These are phyloP conservation scores for Monosporascus sp. DNA, from an alignment of 2,329 filamentous ascomycete species.

Conservation along the genomic window DNA sequence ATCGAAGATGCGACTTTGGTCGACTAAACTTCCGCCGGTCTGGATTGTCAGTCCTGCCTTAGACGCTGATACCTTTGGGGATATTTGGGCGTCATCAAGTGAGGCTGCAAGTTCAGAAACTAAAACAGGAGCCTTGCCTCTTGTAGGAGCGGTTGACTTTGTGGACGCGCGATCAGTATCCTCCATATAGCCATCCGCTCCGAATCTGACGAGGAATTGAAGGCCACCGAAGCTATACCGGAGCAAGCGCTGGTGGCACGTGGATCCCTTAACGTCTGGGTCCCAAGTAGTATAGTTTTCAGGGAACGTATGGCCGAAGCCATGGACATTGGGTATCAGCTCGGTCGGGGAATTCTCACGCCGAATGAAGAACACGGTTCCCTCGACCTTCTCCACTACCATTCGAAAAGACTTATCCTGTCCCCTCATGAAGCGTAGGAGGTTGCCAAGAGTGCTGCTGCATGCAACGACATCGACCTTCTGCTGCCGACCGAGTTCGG, in stretches of 20 bases:
- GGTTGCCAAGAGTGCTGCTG: slow-evolving; percentile 54
- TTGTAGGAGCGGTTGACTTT: not conserved
- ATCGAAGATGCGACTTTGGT: slow-evolving; percentile 34
- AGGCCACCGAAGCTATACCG: slow-evolving; percentile 52
- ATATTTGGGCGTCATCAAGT: not conserved
- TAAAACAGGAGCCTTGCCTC: not conserved
- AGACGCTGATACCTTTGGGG: not conserved
- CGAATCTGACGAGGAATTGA: slow-evolving; percentile 47
- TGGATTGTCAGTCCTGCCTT: slow-evolving; percentile 4
- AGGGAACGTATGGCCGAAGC: slow-evolving; percentile 63
- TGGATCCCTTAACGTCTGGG: slow-evolving; percentile 44
- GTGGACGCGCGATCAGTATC: not conserved
- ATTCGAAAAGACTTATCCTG: slow-evolving; percentile 50
- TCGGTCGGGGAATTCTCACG: slow-evolving; percentile 56
- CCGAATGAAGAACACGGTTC: slow-evolving; percentile 58
- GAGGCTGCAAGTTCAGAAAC: not conserved
- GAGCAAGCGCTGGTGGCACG: slow-evolving; percentile 58
- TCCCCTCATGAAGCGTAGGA: slow-evolving; percentile 50
- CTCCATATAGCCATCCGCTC: slow-evolving; percentile 50
- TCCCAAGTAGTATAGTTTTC: slow-evolving; percentile 63
- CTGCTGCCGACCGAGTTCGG: slow-evolving; percentile 5
- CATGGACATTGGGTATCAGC: slow-evolving; percentile 47
- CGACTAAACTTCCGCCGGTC: slow-evolving; percentile 19
- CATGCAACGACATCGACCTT: slow-evolving; percentile 54
- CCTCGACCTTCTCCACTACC: slow-evolving; percentile 48